phyloP scores from a whole-genome alignment of 2,329 filamentous ascomycete species.

The Orbilia javanica region DNA sequence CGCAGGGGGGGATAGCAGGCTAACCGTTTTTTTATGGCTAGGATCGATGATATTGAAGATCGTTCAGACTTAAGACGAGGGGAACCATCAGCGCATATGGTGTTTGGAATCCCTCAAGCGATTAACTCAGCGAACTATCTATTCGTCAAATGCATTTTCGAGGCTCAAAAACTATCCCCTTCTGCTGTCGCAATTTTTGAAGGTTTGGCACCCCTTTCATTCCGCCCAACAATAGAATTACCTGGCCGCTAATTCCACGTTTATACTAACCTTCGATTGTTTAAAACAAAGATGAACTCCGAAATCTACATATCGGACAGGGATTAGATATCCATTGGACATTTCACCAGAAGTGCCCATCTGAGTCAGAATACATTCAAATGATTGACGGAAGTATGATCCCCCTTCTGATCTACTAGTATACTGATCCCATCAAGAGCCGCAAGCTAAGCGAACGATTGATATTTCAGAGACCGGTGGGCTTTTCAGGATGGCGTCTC shows the following conservation, averaged over 20 bases:
- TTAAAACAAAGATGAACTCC: conserved; percentile 27
- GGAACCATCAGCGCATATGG: conserved; percentile 11
- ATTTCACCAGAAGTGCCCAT: conserved; percentile 27
- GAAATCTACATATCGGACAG: conserved; percentile 36
- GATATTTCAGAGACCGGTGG: conserved; percentile 32
- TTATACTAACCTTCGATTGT: neutral
- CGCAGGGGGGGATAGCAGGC: no score
- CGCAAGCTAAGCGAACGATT: neutral
- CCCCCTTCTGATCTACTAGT: neutral
- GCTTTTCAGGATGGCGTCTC: conserved; percentile 39
- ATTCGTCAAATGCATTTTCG: conserved; percentile 26
- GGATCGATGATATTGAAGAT: conserved; percentile 39
- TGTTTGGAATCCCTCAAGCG: conserved; percentile 29
- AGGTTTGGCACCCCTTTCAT: conserved; percentile 22
- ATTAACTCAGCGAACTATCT: conserved; percentile 37
- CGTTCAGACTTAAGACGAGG: conserved; percentile 21
- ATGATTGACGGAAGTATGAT: conserved; percentile 50
- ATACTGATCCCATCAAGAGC: neutral
- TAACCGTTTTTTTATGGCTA: neutral
- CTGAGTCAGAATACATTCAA: conserved; percentile 23
- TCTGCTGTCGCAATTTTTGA: conserved; percentile 18
- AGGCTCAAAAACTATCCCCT: conserved; percentile 25
- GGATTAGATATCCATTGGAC: conserved; percentile 33
- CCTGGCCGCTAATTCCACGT: no score
- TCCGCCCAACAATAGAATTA: no score